A percentile compares a stretch with the other conserved stretches of the same genome.
Conservation (phyloP, 768 basidiomycete species). For the Botryobasidium botryosum region DNA sequence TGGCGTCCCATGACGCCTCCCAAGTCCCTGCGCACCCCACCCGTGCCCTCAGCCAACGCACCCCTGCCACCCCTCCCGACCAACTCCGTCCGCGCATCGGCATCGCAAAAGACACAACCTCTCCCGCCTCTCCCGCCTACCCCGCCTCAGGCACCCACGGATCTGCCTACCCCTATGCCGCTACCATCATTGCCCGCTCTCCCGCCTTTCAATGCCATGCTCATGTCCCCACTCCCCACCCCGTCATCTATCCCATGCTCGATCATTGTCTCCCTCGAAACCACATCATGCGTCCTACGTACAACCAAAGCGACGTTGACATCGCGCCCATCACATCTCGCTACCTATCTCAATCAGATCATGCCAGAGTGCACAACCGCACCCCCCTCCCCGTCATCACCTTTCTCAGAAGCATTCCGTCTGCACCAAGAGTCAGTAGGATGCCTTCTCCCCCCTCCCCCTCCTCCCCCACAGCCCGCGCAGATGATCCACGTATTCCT, state of each 20-base stretch:
- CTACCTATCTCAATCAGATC: no score
- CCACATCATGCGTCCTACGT: constrained; percentile 44
- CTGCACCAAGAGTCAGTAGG: constrained; percentile 27
- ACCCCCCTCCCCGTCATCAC: constrained; percentile 16
- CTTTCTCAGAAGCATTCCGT: constrained; percentile 36
- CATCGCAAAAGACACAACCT: constrained; percentile 7
- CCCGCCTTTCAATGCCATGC: constrained; percentile 36
- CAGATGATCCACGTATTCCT: constrained; percentile 50
- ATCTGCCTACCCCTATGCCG: constrained; percentile 13
- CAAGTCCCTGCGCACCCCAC: constrained; percentile 2
- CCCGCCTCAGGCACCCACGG: constrained; percentile 15
- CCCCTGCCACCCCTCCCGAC: constrained; percentile 19
- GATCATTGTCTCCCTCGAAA: constrained; percentile 56
- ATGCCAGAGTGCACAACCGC: constrained; percentile 30
- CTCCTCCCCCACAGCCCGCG: constrained; percentile 26
- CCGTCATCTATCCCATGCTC: constrained; percentile 48
- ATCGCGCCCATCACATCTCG: constrained; percentile 51
- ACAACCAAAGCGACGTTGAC: constrained; percentile 50
- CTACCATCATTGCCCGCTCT: constrained; percentile 25
- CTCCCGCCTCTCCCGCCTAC: constrained; percentile 10
- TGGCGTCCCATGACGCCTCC: background rate
- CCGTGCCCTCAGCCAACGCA: constrained; percentile 21
- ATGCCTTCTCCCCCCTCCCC: background rate
- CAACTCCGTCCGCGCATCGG: constrained; percentile 16
- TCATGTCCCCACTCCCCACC: constrained; percentile 39